Conservation (phyloP, 495 filamentous ascomycete species). For the Trichoderma orchidacearum region DNA sequence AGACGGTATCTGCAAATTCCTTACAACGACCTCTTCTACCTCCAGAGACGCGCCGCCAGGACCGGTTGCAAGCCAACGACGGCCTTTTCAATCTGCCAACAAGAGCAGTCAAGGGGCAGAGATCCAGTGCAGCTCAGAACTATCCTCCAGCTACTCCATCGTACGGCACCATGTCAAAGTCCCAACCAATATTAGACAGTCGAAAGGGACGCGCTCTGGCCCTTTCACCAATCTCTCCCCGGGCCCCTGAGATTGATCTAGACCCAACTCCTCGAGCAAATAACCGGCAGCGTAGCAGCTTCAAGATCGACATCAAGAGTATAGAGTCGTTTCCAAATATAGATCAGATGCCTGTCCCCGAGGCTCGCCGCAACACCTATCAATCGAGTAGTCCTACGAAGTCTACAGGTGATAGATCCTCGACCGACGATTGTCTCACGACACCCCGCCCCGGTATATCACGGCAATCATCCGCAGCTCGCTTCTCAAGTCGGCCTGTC, state of each 20-base stretch:
- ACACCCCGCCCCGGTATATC: constrained; percentile 30
- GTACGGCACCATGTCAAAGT: constrained; percentile 3
- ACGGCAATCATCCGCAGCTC: constrained; percentile 37
- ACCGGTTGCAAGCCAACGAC: constrained; percentile 3
- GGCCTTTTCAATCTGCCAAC: background rate
- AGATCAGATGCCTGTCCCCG: background rate
- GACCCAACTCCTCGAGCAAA: background rate
- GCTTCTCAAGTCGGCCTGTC: constrained; percentile 61
- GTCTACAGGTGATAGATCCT: background rate
- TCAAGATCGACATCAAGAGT: background rate
- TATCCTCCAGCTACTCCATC: background rate
- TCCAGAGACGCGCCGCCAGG: background rate
- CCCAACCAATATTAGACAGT: background rate
- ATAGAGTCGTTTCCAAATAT: background rate
- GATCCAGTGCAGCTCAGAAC: background rate
- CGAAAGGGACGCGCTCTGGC: background rate
- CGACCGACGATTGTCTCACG: constrained; percentile 5
- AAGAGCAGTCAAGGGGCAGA: background rate
- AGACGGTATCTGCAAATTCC: background rate
- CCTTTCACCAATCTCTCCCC: background rate
- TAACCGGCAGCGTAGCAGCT: background rate
- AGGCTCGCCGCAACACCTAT: background rate
- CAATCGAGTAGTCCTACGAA: background rate
- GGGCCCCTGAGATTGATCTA: background rate
- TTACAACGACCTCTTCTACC: background rate